phyloP scores from a whole-genome alignment of 441 rosid genomes.

The Macaranga tanarius region DNA sequence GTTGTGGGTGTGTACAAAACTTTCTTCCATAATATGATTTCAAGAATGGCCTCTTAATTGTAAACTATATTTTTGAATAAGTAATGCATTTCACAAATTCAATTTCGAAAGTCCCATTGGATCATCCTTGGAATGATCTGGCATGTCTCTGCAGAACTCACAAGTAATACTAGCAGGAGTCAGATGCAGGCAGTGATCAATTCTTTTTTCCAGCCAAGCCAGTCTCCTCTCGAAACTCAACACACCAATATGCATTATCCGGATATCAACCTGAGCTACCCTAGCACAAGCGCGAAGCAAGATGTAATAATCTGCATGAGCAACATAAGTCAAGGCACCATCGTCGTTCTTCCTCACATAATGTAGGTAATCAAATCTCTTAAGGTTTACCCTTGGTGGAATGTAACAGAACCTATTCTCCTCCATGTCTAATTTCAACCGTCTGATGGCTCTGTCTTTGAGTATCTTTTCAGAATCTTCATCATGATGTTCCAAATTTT shows the following conservation, averaged over 20 bases:
- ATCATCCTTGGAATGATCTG: conserved; percentile 29
- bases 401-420: conserved; percentile 66
- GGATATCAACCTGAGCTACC: conserved; percentile 57
- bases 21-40: no score
- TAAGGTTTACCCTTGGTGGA: conserved; percentile 58
- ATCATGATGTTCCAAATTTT: conserved; percentile 17
- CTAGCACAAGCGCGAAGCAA: conserved; percentile 63
- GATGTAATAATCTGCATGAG: conserved; percentile 83
- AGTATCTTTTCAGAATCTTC: conserved; percentile 27
- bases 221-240: conserved; percentile 67
- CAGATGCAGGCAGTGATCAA: conserved; percentile 52
- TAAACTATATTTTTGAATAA: not conserved
- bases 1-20: no score
- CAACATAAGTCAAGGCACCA: conserved; percentile 48
- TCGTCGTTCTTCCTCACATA: conserved; percentile 55
- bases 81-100: conserved; percentile 21
- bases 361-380: conserved; percentile 61
- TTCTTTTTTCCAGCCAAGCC: conserved; percentile 67
- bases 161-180: conserved; percentile 47
- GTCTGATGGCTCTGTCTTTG: conserved; percentile 36
- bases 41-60: no score
- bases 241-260: conserved; percentile 62
- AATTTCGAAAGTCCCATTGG: conserved; percentile 30
- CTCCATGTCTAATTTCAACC: conserved; percentile 57
- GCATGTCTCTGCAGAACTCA: conserved; percentile 38